These are phyloP conservation scores for Scleromitrula shiraiana DNA, from an alignment of 2,329 filamentous ascomycete genomes.

Conservation along the genomic window DNA sequence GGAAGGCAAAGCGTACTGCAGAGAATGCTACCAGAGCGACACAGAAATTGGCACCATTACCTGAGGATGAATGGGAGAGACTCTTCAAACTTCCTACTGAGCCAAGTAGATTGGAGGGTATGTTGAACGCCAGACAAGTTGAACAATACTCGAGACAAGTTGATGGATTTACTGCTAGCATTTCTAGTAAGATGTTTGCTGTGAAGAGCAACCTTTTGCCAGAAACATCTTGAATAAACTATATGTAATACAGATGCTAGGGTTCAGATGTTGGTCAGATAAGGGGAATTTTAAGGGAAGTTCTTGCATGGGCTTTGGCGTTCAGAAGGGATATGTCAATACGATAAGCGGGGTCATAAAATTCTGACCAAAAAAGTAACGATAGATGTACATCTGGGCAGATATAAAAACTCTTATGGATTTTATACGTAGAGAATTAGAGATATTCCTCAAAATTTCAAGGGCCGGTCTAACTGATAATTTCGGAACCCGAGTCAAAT, in stretches of 20 bases:
- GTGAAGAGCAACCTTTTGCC: constrained; percentile 65
- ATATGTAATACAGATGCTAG: constrained; percentile 6
- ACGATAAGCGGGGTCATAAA: constrained; percentile 6
- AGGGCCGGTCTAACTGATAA: too few relatives aligned
- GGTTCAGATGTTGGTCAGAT: background rate
- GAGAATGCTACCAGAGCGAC: constrained; percentile 82
- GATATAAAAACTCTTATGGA: background rate
- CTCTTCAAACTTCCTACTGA: constrained; percentile 94
- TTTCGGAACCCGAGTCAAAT: too few relatives aligned
- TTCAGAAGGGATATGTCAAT: constrained; percentile 19
- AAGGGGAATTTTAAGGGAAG: constrained; percentile 9
- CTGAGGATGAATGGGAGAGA: constrained; percentile 97
- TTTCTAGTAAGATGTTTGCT: constrained; percentile 97
- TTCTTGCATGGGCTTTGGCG: constrained; percentile 22
- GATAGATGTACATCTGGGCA: constrained; percentile 6
- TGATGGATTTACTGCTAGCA: constrained; percentile 86
- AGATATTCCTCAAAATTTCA: constrained; percentile 7
- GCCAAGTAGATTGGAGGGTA: constrained; percentile 62
- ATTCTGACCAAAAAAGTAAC: constrained; percentile 11
- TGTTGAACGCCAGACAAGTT: constrained; percentile 72
- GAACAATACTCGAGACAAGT: constrained; percentile 98
- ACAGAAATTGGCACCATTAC: constrained; percentile 80
- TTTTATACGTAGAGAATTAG: background rate
- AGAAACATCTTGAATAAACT: constrained; percentile 22
- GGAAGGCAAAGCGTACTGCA: constrained; percentile 93